Conservation (phyloP, 2,329 filamentous ascomycete species). For the Myriangium duriaei region DNA sequence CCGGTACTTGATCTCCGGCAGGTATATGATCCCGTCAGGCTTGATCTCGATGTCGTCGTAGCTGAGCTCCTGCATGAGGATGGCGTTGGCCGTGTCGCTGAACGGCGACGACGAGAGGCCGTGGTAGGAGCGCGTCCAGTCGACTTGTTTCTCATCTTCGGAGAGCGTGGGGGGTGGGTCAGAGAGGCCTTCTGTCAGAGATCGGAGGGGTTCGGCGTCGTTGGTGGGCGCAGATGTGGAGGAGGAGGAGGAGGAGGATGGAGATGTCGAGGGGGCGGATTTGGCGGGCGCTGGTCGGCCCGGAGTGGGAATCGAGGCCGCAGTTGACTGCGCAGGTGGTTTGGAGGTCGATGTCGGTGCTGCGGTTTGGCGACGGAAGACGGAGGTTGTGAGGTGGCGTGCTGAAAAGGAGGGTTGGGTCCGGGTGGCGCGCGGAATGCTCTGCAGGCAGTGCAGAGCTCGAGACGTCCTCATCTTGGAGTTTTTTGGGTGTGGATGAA, state of each 20-base stretch:
- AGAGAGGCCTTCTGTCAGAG: constrained; percentile 39
- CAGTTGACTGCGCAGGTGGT: constrained; percentile 1
- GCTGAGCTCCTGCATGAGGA: constrained; percentile 55
- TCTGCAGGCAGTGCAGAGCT: constrained; percentile 15
- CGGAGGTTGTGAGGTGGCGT: constrained; percentile 2
- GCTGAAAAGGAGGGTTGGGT: background rate
- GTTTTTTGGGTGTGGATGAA: too few relatives aligned
- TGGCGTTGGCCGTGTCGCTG: constrained; percentile 51
- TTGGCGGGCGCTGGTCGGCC: background rate
- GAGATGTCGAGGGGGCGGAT: constrained; percentile 5
- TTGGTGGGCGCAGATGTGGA: constrained; percentile 12
- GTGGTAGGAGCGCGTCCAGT: constrained; percentile 79
- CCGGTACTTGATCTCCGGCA: constrained; percentile 97
- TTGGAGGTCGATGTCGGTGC: background rate
- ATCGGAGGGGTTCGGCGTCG: constrained; percentile 19
- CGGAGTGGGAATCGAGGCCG: background rate
- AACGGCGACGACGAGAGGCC: constrained; percentile 63
- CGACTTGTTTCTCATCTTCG: constrained; percentile 43
- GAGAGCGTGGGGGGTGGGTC: constrained; percentile 37
- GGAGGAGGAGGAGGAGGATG: constrained; percentile 2
- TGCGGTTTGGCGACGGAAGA: background rate
- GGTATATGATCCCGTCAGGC: constrained; percentile 88
- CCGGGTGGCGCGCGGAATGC: constrained; percentile 12
- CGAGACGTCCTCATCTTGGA: constrained; percentile 10
- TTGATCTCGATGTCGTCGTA: constrained; percentile 85